Evolutionary conservation across 2,329 filamentous ascomycete species (phyloP).

Genomic region (Trichoderma atroviride): DNA sequence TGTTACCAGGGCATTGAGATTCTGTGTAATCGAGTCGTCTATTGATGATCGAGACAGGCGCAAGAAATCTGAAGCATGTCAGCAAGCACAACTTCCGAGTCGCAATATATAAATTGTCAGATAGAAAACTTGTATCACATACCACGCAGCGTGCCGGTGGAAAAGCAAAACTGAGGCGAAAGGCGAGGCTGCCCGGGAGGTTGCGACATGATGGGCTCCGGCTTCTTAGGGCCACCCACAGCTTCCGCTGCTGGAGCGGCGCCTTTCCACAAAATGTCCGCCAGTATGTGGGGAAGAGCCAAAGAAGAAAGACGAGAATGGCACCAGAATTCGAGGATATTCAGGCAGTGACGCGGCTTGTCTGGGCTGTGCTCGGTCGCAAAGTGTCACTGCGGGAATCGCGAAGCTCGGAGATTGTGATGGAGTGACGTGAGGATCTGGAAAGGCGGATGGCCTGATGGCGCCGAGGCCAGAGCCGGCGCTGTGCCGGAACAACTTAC

Average conservation of each 20-base stretch:
- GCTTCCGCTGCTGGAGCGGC: conserved; percentile 45
- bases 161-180: conserved; percentile 79
- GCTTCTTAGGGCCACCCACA: conserved; percentile 37
- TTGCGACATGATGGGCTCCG: conserved; percentile 49
- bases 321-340: not conserved
- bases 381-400: not conserved
- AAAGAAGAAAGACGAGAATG: not conserved
- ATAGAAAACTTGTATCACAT: conserved; percentile 31
- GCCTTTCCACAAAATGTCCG: conserved; percentile 53
- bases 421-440: conserved; percentile 13
- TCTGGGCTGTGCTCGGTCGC: conserved; percentile 20
- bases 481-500: conserved; percentile 19
- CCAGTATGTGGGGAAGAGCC: conserved; percentile 45
- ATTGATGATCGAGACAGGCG: conserved; percentile 80
- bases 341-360: conserved; percentile 16
- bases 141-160: conserved; percentile 70
- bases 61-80: conserved; percentile 75
- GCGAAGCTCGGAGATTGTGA: not conserved
- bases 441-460: conserved; percentile 14
- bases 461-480: not conserved
- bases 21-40: conserved; percentile 92
- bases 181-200: conserved; percentile 54
- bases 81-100: not conserved
- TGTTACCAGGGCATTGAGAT: conserved; percentile 84
- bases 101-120: not conserved